These are phyloP conservation scores for Nepenthes alata DNA, from an alignment of 179 eudicot species.

Conservation along the genomic window DNA sequence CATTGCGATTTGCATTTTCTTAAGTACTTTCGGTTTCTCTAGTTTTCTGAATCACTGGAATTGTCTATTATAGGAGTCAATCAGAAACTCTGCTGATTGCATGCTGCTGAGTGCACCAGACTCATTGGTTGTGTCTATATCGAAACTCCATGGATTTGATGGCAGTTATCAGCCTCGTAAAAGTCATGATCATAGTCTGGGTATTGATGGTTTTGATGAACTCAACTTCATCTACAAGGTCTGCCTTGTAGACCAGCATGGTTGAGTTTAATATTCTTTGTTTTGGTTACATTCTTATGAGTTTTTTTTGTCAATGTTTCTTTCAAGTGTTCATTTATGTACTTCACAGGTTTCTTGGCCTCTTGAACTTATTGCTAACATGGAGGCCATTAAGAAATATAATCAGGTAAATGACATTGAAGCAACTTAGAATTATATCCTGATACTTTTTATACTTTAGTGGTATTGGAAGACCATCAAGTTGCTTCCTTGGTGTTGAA, in stretches of 20 bases:
- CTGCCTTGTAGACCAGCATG: conserved; percentile 4
- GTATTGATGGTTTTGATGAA: conserved; percentile 74
- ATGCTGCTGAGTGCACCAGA: conserved; percentile 71
- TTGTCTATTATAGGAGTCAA: conserved; percentile 57
- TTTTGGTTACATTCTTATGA: neutral
- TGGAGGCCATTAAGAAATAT: conserved; percentile 78
- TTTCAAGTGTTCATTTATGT: conserved; percentile 5
- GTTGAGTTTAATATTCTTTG: neutral
- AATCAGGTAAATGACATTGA: conserved; percentile 55
- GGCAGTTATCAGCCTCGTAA: conserved; percentile 53
- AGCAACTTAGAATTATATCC: conserved; percentile 52
- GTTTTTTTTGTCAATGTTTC: neutral
- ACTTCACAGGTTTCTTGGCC: conserved; percentile 83
- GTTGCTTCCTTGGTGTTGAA: neutral
- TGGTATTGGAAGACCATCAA: neutral
- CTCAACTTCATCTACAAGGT: conserved; percentile 87
- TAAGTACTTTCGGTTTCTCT: neutral
- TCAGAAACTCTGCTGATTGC: conserved; percentile 79
- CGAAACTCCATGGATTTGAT: conserved; percentile 31
- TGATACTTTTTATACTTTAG: conserved; percentile 27
- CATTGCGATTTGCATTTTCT: no score
- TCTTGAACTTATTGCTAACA: conserved; percentile 84
- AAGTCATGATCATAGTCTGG: conserved; percentile 40
- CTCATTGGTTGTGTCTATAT: conserved; percentile 65
- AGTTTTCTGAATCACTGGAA: neutral